Evolutionary conservation across 2,329 filamentous ascomycete genomes (phyloP).

Genomic region (Phialocephala sp.): DNA sequence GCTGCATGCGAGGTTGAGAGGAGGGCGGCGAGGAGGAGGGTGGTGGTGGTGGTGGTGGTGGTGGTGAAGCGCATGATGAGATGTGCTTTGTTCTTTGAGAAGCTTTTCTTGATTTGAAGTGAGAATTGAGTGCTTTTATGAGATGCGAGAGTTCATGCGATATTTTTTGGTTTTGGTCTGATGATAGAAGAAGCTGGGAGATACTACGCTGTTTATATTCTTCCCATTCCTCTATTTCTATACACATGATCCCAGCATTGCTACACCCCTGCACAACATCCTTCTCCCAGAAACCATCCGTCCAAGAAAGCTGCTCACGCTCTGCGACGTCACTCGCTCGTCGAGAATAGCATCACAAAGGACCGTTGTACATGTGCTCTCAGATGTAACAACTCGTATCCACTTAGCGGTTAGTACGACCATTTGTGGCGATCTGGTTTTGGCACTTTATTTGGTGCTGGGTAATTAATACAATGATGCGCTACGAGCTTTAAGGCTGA

Average conservation of each 20-base stretch:
- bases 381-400: neutral
- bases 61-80: constrained; percentile 5
- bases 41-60: neutral
- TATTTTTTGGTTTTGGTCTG: neutral
- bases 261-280: neutral
- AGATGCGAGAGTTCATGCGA: neutral
- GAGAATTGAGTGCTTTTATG: neutral
- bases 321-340: neutral
- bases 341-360: neutral
- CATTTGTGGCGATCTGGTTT: neutral
- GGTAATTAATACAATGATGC: neutral
- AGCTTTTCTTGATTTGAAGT: neutral
- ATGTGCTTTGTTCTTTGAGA: neutral
- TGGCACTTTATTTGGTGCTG: neutral
- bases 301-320: neutral
- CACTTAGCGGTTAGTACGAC: neutral
- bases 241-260: neutral
- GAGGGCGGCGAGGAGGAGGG: constrained; percentile 6
- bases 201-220: neutral
- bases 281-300: neutral
- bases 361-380: neutral
- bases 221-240: neutral
- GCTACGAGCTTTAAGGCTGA: too few species aligned
- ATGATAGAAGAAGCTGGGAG: neutral
- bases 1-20: constrained; percentile 8